phyloP scores from a whole-genome alignment of 2,329 filamentous ascomycete genomes.

The Monosporascus sp. region DNA sequence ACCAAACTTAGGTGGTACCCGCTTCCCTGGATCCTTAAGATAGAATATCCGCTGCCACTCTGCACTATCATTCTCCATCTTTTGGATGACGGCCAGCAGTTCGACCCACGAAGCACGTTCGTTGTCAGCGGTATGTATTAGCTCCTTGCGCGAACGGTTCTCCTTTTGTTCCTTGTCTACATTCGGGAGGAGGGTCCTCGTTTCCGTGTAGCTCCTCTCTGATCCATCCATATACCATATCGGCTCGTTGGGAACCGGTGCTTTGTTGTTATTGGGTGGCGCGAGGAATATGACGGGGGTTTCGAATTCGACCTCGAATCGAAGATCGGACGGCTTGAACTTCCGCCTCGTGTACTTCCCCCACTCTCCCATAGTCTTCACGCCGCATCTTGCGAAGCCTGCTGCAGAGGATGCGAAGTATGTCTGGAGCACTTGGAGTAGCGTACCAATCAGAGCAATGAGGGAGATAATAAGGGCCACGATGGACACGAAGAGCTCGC shows the following conservation, averaged over 20 bases:
- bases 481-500: constrained; percentile 7
- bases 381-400: constrained; percentile 4
- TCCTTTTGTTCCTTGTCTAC: constrained; percentile 3
- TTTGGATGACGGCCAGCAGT: constrained; percentile 26
- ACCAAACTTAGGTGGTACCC: background rate
- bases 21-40: background rate
- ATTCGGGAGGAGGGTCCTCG: constrained; percentile 4
- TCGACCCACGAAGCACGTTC: constrained; percentile 32
- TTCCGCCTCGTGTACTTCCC: constrained; percentile 8
- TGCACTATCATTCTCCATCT: constrained; percentile 24
- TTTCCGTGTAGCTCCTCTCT: constrained; percentile 11
- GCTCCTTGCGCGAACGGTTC: constrained; percentile 3
- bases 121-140: constrained; percentile 31
- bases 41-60: constrained; percentile 17
- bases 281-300: constrained; percentile 18
- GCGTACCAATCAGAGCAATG: constrained; percentile 7
- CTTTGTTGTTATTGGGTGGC: constrained; percentile 8
- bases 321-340: constrained; percentile 13
- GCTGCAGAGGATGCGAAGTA: constrained; percentile 10
- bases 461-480: constrained; percentile 15
- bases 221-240: constrained; percentile 15
- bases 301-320: constrained; percentile 19
- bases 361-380: constrained; percentile 17
- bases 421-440: constrained; percentile 14
- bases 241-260: constrained; percentile 8